Conservation (phyloP, 1,284 basidiomycete genomes). For the Cryptococcus sp. region DNA sequence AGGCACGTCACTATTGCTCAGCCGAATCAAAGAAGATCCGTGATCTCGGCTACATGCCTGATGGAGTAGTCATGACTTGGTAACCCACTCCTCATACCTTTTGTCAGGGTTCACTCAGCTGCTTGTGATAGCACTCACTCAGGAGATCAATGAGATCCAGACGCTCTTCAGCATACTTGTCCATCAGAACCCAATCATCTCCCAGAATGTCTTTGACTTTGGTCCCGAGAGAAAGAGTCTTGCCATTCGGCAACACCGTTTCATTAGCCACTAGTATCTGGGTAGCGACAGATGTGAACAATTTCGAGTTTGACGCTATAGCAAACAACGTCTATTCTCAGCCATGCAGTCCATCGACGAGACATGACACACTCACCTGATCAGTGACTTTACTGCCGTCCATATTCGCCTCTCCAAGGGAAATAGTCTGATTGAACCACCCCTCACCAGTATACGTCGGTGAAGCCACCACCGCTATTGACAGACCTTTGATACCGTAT, state of each 20-base stretch:
- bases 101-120: background rate
- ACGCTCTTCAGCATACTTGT: constrained; percentile 8
- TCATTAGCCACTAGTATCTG: constrained; percentile 46
- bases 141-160: constrained; percentile 16
- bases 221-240: constrained; percentile 34
- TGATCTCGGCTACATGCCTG: constrained; percentile 3
- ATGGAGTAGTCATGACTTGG: constrained; percentile 15
- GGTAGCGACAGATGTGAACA: constrained; percentile 45
- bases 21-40: background rate
- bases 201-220: constrained; percentile 28
- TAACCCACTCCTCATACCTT: constrained; percentile 15
- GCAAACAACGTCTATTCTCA: constrained; percentile 32
- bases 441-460: background rate
- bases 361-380: constrained; percentile 18
- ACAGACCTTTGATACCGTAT: constrained; percentile 6
- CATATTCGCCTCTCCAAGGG: constrained; percentile 3
- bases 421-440: constrained; percentile 6
- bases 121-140: constrained; percentile 10
- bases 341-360: constrained; percentile 21
- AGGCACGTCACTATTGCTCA: background rate
- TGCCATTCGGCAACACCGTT: constrained; percentile 24
- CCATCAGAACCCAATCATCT: constrained; percentile 11
- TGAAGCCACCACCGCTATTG: constrained; percentile 3
- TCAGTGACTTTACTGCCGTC: constrained; percentile 1
- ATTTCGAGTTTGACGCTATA: constrained; percentile 50